Evolutionary conservation across 805 yeast genomes (phyloP).

Genomic region (Saccharomycopsis lassenensis): DNA sequence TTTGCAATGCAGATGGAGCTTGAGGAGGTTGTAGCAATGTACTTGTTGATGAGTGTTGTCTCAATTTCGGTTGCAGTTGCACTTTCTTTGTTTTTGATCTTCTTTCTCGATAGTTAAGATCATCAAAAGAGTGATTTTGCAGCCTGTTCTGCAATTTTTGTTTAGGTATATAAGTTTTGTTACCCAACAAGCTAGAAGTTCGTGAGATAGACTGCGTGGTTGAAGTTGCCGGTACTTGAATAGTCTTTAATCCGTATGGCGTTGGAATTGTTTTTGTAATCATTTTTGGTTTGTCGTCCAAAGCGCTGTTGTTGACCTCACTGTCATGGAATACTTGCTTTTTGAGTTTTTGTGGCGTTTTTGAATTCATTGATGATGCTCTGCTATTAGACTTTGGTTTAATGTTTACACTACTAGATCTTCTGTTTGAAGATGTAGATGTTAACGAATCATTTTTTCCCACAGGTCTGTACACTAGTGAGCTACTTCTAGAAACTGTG

Average conservation of each 20-base stretch:
- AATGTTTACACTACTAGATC: too few relatives aligned
- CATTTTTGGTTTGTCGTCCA: conserved; percentile 11
- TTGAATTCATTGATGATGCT: conserved; percentile 3
- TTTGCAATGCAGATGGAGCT: too few relatives aligned
- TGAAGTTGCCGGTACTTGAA: conserved; percentile 14
- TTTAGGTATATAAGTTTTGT: background rate
- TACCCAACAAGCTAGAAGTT: conserved; percentile 8
- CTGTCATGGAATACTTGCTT: background rate
- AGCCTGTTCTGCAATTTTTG: background rate
- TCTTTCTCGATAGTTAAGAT: background rate
- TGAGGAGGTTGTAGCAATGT: conserved; percentile 15
- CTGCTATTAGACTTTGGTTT: too few relatives aligned
- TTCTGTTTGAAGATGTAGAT: too few relatives aligned
- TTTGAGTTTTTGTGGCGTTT: background rate
- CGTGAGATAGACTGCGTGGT: conserved; percentile 5
- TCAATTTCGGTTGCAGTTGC: conserved; percentile 13
- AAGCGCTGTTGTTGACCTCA: too few relatives aligned
- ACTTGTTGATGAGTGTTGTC: background rate
- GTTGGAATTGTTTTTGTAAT: conserved; percentile 16
- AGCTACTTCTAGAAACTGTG: too few relatives aligned
- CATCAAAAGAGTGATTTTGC: background rate
- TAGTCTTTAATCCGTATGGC: conserved; percentile 15
- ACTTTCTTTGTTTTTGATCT: too few relatives aligned
- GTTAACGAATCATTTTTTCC: too few relatives aligned
- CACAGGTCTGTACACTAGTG: too few relatives aligned